Evolutionary conservation across 2,329 filamentous ascomycete species (phyloP), one percentile per base, ranked within the genome.

Genomic region (Atkinsonella hypoxylon): DNA sequence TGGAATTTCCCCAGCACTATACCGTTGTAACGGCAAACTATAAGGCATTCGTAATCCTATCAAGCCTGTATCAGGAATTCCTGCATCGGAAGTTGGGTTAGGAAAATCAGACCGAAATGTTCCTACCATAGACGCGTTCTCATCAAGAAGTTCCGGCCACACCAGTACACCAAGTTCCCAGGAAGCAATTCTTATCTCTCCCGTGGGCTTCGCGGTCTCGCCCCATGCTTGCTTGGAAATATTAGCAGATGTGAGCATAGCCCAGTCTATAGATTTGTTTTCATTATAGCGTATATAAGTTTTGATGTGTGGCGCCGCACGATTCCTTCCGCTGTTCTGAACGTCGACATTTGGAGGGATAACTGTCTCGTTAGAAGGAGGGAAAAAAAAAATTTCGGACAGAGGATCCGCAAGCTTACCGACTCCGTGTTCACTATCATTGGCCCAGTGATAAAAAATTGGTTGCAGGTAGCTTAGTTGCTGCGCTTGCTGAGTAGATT

Each of bases 171-270:
- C 89, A 32, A 88, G 77, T 64, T 95, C 89, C 71, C 84, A 95
- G 31, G 87, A 93, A 52, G 84, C 82, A 30, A 95, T 79, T 36
- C 83, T 76, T 31, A 89, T 70, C 58, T 87, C 77, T 1, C 78
- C 79, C 0, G 73, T 70, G 3, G 70, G 64, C 54, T 76, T 79
- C 1, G 63, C 64, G 2, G 77, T 72, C 38, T 85, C 81, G 1
- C 89, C 89, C 90, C 89, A 95, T 0, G 89, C 89, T 66, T 95
- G 89, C 54, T 83, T 91, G 1, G 87, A 93, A 2, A 95, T 65
- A 58, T 95, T 95, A n/a, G 89, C 89, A n/a, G 87, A 93, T 0
- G 88, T 94, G 2, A 94, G 64, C 55, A 95, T 73, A 1, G 87
- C 88, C 90, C 89, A 95, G 61, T 93, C 86, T 39, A 94, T 82